phyloP scores from a whole-genome alignment of 495 filamentous ascomycete genomes.

The Penicillium taxi region DNA sequence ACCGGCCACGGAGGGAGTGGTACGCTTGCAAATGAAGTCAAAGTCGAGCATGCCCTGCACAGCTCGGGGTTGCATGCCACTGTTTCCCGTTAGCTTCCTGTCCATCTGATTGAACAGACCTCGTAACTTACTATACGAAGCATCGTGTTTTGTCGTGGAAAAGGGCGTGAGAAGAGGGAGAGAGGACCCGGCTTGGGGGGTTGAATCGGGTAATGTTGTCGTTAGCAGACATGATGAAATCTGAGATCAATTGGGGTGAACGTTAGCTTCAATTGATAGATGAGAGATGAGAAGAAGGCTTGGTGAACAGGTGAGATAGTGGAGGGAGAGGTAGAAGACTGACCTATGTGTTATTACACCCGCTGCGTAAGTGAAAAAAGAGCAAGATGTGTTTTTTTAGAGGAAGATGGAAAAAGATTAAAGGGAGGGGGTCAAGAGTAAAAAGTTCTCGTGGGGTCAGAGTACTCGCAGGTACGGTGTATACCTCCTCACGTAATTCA shows the following conservation, averaged over 20 bases:
- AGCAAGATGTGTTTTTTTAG: too few relatives aligned
- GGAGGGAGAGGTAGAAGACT: conserved; percentile 1
- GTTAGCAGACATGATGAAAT: conserved; percentile 82
- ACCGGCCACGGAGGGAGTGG: conserved; percentile 91
- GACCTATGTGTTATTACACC: conserved; percentile 14
- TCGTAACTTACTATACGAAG: conserved; percentile 77
- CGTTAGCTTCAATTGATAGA: conserved; percentile 34
- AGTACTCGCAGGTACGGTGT: conserved; percentile 30
- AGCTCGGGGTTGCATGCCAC: conserved; percentile 91
- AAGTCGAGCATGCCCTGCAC: conserved; percentile 99
- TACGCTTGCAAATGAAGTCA: conserved; percentile 99
- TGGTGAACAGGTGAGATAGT: conserved; percentile 25
- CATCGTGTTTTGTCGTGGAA: conserved; percentile 99
- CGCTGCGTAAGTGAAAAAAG: conserved; percentile 14
- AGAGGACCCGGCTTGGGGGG: conserved; percentile 85
- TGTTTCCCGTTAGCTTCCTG: conserved; percentile 18
- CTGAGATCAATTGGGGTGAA: too few relatives aligned
- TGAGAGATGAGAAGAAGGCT: conserved; percentile 41
- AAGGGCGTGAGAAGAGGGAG: conserved; percentile 78
- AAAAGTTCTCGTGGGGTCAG: conserved; percentile 21
- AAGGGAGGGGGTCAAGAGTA: conserved; percentile 15
- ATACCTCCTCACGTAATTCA: conserved; percentile 20
- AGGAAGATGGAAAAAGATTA: conserved; percentile 14
- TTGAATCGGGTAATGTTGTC: conserved; percentile 97
- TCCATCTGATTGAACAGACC: background rate